Base-by-base conservation (phyloP, 192 early-diverging fungal species). In the Backusella circina region DNA sequence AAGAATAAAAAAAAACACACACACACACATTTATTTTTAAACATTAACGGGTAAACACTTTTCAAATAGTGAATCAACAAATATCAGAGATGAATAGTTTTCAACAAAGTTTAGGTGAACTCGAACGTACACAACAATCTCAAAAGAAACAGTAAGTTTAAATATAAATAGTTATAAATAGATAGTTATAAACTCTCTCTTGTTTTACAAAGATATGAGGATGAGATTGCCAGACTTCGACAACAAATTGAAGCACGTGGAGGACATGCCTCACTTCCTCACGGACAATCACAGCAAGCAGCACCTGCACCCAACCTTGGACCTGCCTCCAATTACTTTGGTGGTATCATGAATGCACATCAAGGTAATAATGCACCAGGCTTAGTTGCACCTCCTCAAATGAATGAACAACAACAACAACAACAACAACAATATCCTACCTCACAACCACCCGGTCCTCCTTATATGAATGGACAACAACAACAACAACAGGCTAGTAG, bases 231-330 rank as follows among this genome's bases (percentile, higher is more conserved):
- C 37, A 87, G 91, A 36, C 82, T 97, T 70, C 89, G 93, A 26
- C 90, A 92, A 26, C 94, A 98, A 69, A 87, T 97, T 5, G 95
- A 98, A 88, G 47, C 88, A 86, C 71, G 90, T 86, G 32, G 88
- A 32, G 79, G 87, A 76, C 81, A 87, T 88, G 50, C 54, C 9
- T 10, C 54, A n/a, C 90, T 88, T 75, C 90, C 91, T 13, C 57
- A 71, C 13, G 57, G 73, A 16, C 73, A 65, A 44, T 61, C 66
- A 21, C 72, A 26, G 47, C 66, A 33, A 32, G 26, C 67, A 67
- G 57, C 66, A 39, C 47, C 36, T 37, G 33, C 16, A 38, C 47
- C 91, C 36, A 87, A 86, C 41, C 87, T 91, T 31, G 93, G 89
- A 31, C 90, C 88, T 54, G 85, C 85, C 4, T 88, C 82, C 68